phyloP scores from a whole-genome alignment of 2,329 filamentous ascomycete species.

The Talaromyces sp. region DNA sequence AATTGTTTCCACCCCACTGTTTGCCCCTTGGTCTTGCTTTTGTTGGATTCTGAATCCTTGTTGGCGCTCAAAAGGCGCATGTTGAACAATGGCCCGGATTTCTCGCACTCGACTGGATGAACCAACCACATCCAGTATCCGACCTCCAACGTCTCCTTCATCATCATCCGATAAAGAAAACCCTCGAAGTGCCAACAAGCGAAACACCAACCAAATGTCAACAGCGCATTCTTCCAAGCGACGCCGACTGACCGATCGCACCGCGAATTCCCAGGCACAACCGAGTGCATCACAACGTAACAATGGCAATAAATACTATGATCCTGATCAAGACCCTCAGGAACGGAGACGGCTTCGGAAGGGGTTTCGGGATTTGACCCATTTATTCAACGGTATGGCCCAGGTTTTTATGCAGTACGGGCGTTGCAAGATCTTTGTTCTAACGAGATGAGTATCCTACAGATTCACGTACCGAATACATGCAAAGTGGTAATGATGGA shows the following conservation, averaged over 20 bases:
- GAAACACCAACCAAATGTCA: slow-evolving; percentile 11
- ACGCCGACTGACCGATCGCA: slow-evolving; percentile 45
- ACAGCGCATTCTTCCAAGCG: slow-evolving; percentile 42
- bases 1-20: neutral
- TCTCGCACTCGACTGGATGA: slow-evolving; percentile 19
- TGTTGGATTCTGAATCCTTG: slow-evolving; percentile 3
- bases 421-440: neutral
- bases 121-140: slow-evolving; percentile 12
- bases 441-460: slow-evolving; percentile 10
- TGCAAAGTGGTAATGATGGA: slow-evolving; percentile 66
- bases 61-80: slow-evolving; percentile 16
- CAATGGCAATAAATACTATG: slow-evolving; percentile 62
- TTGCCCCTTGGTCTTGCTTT: neutral
- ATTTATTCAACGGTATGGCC: slow-evolving; percentile 59
- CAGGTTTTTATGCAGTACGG: neutral
- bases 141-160: slow-evolving; percentile 35
- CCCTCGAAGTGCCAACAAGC: slow-evolving; percentile 47
- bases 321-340: slow-evolving; percentile 79
- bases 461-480: slow-evolving; percentile 72
- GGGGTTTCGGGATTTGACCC: slow-evolving; percentile 67
- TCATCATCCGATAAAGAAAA: slow-evolving; percentile 57
- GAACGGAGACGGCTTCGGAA: slow-evolving; percentile 73
- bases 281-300: slow-evolving; percentile 31
- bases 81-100: slow-evolving; percentile 33
- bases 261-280: slow-evolving; percentile 32